These are phyloP conservation scores for Trametes gibbosa DNA, from an alignment of 768 basidiomycete species.

Conservation along the genomic window DNA sequence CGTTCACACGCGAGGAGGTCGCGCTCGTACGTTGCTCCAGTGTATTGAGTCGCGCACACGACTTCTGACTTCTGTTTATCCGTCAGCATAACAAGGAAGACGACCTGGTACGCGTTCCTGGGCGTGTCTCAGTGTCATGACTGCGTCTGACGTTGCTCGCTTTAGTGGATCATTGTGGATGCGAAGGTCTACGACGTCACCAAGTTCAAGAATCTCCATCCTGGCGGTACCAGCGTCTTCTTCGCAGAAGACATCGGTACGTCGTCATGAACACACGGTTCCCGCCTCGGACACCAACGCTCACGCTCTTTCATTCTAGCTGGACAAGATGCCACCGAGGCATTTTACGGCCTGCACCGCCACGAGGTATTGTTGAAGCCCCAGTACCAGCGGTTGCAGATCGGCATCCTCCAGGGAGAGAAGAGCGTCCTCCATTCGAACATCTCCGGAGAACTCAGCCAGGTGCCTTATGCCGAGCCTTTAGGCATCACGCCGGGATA, in stretches of 20 bases:
- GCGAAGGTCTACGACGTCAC: constrained; percentile 81
- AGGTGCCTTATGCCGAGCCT: constrained; percentile 87
- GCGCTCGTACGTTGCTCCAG: constrained; percentile 49
- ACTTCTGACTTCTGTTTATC: neutral
- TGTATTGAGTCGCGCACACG: neutral
- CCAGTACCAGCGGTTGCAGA: constrained; percentile 68
- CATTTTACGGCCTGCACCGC: constrained; percentile 87
- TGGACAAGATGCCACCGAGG: constrained; percentile 83
- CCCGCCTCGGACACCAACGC: neutral
- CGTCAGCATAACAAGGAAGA: constrained; percentile 70
- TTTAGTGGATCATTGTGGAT: constrained; percentile 81
- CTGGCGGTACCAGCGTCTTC: constrained; percentile 79
- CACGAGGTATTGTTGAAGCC: constrained; percentile 77
- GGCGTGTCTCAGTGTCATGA: neutral
- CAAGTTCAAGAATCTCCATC: constrained; percentile 78
- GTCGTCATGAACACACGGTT: neutral
- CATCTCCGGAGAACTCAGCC: constrained; percentile 57
- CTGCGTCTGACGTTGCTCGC: neutral
- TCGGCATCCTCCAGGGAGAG: constrained; percentile 72
- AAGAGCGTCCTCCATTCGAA: constrained; percentile 49
- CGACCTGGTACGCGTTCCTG: constrained; percentile 59
- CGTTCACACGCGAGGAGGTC: constrained; percentile 68
- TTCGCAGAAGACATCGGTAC: constrained; percentile 73
- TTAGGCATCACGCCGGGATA: constrained; percentile 74
- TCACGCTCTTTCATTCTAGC: constrained; percentile 38